Evolutionary conservation across 768 basidiomycete genomes (phyloP).

Genomic region (Kondoa subrosea): DNA sequence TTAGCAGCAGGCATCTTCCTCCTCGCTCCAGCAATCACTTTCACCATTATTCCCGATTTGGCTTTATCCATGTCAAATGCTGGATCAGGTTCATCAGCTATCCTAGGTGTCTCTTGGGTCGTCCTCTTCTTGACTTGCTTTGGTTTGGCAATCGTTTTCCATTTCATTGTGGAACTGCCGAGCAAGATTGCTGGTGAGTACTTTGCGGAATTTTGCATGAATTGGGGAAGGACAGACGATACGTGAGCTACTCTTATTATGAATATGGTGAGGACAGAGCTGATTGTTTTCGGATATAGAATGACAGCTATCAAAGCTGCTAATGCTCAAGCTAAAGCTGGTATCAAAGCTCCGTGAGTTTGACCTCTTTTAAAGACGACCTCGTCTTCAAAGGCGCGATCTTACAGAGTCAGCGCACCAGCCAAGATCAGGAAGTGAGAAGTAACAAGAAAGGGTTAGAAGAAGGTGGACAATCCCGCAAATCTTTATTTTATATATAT

Average conservation of each 20-base stretch:
- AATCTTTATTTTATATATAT: too few relatives aligned
- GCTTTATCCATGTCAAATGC: slow-evolving; percentile 24
- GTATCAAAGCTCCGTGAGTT: slow-evolving; percentile 5
- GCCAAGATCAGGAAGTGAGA: neutral
- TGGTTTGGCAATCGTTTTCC: slow-evolving; percentile 27
- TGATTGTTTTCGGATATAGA: neutral
- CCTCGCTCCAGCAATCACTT: slow-evolving; percentile 28
- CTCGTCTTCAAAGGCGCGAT: too few relatives aligned
- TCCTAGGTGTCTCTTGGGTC: slow-evolving; percentile 28
- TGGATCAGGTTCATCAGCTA: slow-evolving; percentile 19
- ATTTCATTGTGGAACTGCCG: slow-evolving; percentile 30
- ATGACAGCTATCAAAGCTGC: slow-evolving; percentile 3
- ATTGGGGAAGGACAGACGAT: slow-evolving; percentile 18
- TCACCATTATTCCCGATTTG: slow-evolving; percentile 27
- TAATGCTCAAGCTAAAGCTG: neutral
- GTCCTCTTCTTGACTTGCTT: slow-evolving; percentile 25
- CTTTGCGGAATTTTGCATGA: slow-evolving; percentile 24
- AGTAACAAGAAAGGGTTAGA: neutral
- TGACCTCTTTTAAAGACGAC: too few relatives aligned
- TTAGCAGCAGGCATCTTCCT: slow-evolving; percentile 28
- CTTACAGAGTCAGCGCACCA: neutral
- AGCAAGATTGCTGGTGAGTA: slow-evolving; percentile 28
- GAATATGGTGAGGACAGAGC: neutral
- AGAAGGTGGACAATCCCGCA: neutral
- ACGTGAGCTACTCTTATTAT: neutral